phyloP scores from a whole-genome alignment of 495 filamentous ascomycete genomes.

The Penicillium paxilli region DNA sequence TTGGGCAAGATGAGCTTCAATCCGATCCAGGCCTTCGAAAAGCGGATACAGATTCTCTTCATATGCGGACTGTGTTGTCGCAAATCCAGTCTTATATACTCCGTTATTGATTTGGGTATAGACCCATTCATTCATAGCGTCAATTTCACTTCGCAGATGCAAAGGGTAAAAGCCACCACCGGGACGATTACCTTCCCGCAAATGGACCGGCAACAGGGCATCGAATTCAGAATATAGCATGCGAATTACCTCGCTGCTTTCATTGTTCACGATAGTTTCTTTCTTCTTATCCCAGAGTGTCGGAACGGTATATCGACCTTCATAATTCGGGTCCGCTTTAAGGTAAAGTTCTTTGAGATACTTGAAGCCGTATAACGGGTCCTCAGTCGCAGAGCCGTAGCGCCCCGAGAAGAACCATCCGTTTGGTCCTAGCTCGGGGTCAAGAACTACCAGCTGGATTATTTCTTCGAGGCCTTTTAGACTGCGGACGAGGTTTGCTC shows the following conservation, averaged over 20 bases:
- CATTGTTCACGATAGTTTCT: slow-evolving; percentile 78
- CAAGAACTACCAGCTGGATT: slow-evolving; percentile 67
- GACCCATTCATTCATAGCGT: slow-evolving; percentile 64
- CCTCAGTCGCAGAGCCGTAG: slow-evolving; percentile 54
- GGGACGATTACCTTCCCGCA: slow-evolving; percentile 45
- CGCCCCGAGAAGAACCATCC: slow-evolving; percentile 75
- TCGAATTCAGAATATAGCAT: slow-evolving; percentile 66
- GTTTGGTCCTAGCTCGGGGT: slow-evolving; percentile 62
- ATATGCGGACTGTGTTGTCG: slow-evolving; percentile 65
- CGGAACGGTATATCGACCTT: slow-evolving; percentile 77
- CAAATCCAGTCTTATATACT: slow-evolving; percentile 70
- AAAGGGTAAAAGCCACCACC: slow-evolving; percentile 57
- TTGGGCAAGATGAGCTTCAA: slow-evolving; percentile 58
- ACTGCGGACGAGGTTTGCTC: slow-evolving; percentile 71
- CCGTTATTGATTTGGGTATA: slow-evolving; percentile 69
- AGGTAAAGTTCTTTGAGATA: slow-evolving; percentile 74
- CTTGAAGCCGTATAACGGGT: slow-evolving; percentile 65
- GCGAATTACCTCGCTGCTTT: slow-evolving; percentile 80
- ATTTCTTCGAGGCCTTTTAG: slow-evolving; percentile 78
- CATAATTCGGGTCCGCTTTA: slow-evolving; percentile 64
- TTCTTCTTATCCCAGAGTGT: slow-evolving; percentile 74
- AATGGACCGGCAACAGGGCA: slow-evolving; percentile 50
- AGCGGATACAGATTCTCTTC: slow-evolving; percentile 57
- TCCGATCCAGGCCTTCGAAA: slow-evolving; percentile 63
- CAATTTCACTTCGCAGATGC: slow-evolving; percentile 53